Evolutionary conservation across 1,139 yeast genomes (phyloP).

Genomic region (Yamadazyma spencermartinsiae): DNA sequence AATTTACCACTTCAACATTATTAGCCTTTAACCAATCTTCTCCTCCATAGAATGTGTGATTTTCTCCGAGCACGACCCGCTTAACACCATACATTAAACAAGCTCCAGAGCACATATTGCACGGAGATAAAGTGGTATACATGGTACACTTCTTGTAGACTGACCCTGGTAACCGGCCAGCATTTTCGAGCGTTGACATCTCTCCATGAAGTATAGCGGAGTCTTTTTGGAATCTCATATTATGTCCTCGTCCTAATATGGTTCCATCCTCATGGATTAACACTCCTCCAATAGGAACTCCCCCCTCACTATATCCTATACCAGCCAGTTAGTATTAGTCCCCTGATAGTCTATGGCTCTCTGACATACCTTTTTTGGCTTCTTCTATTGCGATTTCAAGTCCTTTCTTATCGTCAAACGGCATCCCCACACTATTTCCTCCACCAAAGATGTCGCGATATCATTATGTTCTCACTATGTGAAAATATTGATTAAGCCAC

Average conservation of each 20-base stretch:
- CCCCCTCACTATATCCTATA: slow-evolving; percentile 73
- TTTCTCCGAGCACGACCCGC: slow-evolving; percentile 87
- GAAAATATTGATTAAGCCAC: slow-evolving; percentile 61
- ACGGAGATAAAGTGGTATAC: slow-evolving; percentile 91
- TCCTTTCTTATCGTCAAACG: slow-evolving; percentile 64
- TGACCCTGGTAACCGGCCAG: slow-evolving; percentile 77
- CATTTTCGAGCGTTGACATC: slow-evolving; percentile 82
- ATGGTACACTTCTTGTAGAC: slow-evolving; percentile 71
- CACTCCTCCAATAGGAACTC: slow-evolving; percentile 87
- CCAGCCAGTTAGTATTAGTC: slow-evolving; percentile 12
- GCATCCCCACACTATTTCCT: slow-evolving; percentile 26
- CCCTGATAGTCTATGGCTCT: background rate
- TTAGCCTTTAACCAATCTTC: slow-evolving; percentile 66
- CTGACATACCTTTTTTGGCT: slow-evolving; percentile 56
- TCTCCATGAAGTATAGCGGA: slow-evolving; percentile 90
- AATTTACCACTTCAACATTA: slow-evolving; percentile 75
- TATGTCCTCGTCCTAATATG: slow-evolving; percentile 84
- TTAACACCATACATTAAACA: slow-evolving; percentile 83
- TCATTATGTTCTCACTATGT: slow-evolving; percentile 1
- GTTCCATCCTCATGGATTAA: slow-evolving; percentile 73
- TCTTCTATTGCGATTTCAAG: slow-evolving; percentile 71
- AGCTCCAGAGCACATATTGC: slow-evolving; percentile 95
- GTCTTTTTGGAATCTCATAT: slow-evolving; percentile 77
- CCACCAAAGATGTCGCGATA: background rate
- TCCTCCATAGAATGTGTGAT: slow-evolving; percentile 72